phyloP scores from a whole-genome alignment of 768 basidiomycete genomes.

The Clathrus columnatus region DNA sequence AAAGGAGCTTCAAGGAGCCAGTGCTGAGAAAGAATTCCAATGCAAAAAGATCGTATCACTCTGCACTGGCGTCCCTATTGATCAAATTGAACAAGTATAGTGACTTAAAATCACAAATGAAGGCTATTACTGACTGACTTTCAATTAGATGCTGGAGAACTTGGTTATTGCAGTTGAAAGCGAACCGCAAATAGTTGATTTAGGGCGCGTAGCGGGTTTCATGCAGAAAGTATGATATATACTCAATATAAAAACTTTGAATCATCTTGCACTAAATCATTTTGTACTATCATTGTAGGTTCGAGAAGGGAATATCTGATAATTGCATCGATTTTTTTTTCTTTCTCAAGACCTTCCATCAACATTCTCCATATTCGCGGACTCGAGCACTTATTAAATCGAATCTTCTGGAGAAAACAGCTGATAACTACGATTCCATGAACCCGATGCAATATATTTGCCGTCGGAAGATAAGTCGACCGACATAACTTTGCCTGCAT shows the following conservation, averaged over 20 bases:
- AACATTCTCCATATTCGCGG: neutral
- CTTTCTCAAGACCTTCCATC: neutral
- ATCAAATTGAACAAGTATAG: conserved; percentile 85
- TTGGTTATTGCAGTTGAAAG: conserved; percentile 84
- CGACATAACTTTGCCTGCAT: conserved; percentile 98
- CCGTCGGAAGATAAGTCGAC: conserved; percentile 85
- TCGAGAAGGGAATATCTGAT: conserved; percentile 34
- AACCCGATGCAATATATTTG: conserved; percentile 78
- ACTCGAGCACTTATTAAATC: conserved; percentile 11
- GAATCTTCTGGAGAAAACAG: conserved; percentile 75
- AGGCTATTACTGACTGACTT: conserved; percentile 10
- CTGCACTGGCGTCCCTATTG: conserved; percentile 78
- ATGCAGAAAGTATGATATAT: conserved; percentile 75
- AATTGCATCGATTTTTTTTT: neutral
- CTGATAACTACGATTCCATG: conserved; percentile 92
- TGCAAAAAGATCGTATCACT: conserved; percentile 87
- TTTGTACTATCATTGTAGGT: conserved; percentile 20
- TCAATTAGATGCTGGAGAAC: conserved; percentile 69
- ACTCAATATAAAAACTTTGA: neutral
- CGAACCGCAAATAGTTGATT: conserved; percentile 72
- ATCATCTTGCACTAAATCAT: neutral
- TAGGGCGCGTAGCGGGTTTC: conserved; percentile 80
- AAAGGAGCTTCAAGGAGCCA: conserved; percentile 62
- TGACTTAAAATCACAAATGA: neutral
- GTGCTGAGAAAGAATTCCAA: conserved; percentile 83